Evolutionary conservation across 2,329 filamentous ascomycete genomes (phyloP).

Genomic region (Fusarium falciforme): DNA sequence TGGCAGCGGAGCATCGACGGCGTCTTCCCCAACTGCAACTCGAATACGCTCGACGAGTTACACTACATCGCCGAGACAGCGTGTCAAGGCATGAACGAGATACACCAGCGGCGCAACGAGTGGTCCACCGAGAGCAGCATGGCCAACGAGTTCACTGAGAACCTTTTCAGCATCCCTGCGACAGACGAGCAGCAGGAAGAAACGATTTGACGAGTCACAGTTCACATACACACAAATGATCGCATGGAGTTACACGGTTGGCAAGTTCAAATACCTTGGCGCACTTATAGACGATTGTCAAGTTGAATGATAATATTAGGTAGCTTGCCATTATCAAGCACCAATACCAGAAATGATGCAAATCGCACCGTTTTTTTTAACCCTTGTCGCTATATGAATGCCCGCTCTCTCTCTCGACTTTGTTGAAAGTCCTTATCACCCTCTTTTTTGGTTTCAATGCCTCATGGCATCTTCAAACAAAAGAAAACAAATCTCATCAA

Average conservation of each 20-base stretch:
- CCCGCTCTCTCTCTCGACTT: constrained; percentile 12
- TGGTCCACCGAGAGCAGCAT: constrained; percentile 45
- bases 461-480: constrained; percentile 18
- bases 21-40: constrained; percentile 57
- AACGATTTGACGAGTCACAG: background rate
- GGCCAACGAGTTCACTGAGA: constrained; percentile 48
- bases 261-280: background rate
- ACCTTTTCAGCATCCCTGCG: constrained; percentile 37
- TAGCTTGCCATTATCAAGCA: constrained; percentile 37
- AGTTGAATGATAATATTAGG: constrained; percentile 29
- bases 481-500: constrained; percentile 33
- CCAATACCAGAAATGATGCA: constrained; percentile 33
- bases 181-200: constrained; percentile 19
- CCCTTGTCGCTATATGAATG: constrained; percentile 36
- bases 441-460: constrained; percentile 26
- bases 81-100: constrained; percentile 56
- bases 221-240: background rate
- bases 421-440: constrained; percentile 12
- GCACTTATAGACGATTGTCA: constrained; percentile 11
- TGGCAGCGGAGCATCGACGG: constrained; percentile 59
- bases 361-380: constrained; percentile 25
- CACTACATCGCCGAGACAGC: constrained; percentile 58
- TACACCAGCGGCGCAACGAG: constrained; percentile 51
- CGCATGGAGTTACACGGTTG: constrained; percentile 8
- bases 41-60: constrained; percentile 56